These are phyloP conservation scores for Penicillium canescens DNA, from an alignment of 495 filamentous ascomycete genomes.

Conservation along the genomic window DNA sequence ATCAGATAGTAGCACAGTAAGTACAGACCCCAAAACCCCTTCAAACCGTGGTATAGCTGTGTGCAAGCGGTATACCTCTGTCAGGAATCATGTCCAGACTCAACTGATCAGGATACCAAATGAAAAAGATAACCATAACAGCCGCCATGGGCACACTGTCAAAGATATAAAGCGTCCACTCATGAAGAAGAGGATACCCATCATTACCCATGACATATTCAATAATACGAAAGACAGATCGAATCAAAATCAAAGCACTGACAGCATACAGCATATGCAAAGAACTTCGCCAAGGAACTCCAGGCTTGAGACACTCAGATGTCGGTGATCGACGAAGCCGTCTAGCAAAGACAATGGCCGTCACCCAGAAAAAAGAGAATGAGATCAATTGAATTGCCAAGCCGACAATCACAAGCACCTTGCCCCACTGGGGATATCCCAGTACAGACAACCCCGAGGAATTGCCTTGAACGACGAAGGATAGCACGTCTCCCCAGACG, in stretches of 20 bases:
- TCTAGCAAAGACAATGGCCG: slow-evolving; percentile 25
- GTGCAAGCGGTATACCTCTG: too few species aligned
- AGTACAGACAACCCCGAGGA: slow-evolving; percentile 1
- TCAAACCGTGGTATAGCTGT: too few species aligned
- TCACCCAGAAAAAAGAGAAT: slow-evolving; percentile 37
- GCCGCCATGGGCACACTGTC: slow-evolving; percentile 45
- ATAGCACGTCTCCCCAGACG: slow-evolving; percentile 19
- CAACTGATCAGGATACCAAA: slow-evolving; percentile 4
- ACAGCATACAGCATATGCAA: slow-evolving; percentile 51
- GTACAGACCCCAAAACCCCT: too few species aligned
- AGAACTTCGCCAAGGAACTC: slow-evolving; percentile 46
- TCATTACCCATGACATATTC: slow-evolving; percentile 57
- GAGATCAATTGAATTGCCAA: slow-evolving; percentile 34
- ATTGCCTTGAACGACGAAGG: slow-evolving; percentile 17
- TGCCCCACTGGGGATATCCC: slow-evolving; percentile 5
- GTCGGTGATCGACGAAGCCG: slow-evolving; percentile 27
- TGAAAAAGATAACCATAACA: slow-evolving; percentile 47
- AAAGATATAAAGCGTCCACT: slow-evolving; percentile 17
- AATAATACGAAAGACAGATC: slow-evolving; percentile 58
- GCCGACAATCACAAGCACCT: slow-evolving; percentile 29
- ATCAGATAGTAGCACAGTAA: too few species aligned
- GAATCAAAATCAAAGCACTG: slow-evolving; percentile 54
- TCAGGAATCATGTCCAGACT: too few species aligned
- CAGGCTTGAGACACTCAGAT: slow-evolving; percentile 1
- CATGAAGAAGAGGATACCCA: slow-evolving; percentile 45